phyloP scores from a whole-genome alignment of 306 rosid genomes.

The Glycine tomentella region DNA sequence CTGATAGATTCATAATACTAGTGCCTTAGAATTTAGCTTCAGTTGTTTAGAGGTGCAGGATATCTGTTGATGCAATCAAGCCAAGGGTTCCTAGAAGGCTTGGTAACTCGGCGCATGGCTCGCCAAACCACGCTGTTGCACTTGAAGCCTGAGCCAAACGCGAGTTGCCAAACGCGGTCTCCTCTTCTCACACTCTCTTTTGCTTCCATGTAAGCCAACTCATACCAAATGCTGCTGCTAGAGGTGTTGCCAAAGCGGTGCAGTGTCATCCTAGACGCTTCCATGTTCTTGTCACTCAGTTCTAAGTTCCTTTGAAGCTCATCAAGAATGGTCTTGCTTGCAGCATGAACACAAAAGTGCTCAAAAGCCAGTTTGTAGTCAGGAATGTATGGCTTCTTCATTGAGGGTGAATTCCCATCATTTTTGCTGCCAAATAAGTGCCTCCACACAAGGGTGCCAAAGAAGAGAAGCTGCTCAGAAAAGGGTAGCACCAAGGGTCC shows the following conservation, averaged over 20 bases:
- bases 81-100: constrained; percentile 78
- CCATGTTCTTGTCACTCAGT: constrained; percentile 81
- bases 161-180: constrained; percentile 92
- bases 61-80: constrained; percentile 76
- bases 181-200: constrained; percentile 79
- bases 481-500: constrained; percentile 93
- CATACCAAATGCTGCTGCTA: constrained; percentile 96
- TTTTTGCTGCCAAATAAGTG: constrained; percentile 67
- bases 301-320: constrained; percentile 93
- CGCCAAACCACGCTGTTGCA: constrained; percentile 93
- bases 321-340: constrained; percentile 76
- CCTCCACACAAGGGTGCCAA: constrained; percentile 73
- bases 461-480: constrained; percentile 90
- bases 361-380: constrained; percentile 94
- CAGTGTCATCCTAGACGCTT: constrained; percentile 86
- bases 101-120: constrained; percentile 64
- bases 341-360: constrained; percentile 92
- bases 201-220: constrained; percentile 91
- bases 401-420: constrained; percentile 36
- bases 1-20: constrained; percentile 10
- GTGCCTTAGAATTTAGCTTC: background rate
- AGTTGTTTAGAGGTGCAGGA: constrained; percentile 52
- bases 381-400: constrained; percentile 85
- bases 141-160: constrained; percentile 96
- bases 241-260: constrained; percentile 96